Evolutionary conservation across 73 alveolate genomes (phyloP), one percentile per base, ranked within the genome.

Genomic region (Stentor roeselii): DNA sequence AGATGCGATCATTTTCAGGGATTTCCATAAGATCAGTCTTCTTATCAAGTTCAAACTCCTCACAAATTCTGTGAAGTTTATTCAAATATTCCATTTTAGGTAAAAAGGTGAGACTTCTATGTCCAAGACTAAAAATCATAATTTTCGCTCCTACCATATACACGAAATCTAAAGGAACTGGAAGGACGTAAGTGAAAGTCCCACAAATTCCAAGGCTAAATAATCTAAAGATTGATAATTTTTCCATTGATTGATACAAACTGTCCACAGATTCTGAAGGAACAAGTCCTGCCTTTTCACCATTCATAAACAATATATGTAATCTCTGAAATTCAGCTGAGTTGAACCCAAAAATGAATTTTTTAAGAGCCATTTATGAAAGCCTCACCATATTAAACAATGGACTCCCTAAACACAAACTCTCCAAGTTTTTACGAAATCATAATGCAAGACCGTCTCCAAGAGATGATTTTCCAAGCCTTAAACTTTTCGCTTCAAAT

Each of bases 401-500:
- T n/a, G n/a, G n/a, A n/a, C n/a, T n/a, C n/a, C n/a, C n/a, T n/a
- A n/a, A n/a, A n/a, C n/a, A n/a, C n/a, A n/a, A n/a, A n/a, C n/a
- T n/a, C n/a, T n/a, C 80, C 80, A 34, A 67, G 41, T 1, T 67
- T 67, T 67, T 67, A 67, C 34, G 80, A 67, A 32, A 67, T 67
- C 41, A 32, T 34, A 21, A 67, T 67, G 80, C 80, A 67, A 67
- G 80, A 67, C 80, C n/a, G 80, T 1, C 80, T 67, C 27, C 37
- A 67, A 30, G 80, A 67, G 15, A 67, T 67, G 80, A n/a, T 67
- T 40, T 67, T 36, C 42, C 80, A 67, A 67, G 34, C 42, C 80
- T 14, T 67, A 15, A 67, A 34, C 21, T 34, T 30, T 34, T 21
- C 34, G 11, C 21, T 67, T 11, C 27, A 27, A 30, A 32, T 67